Evolutionary conservation across 192 early-diverging fungal genomes (phyloP).

Genomic region (Rhizophagus prolifer): DNA sequence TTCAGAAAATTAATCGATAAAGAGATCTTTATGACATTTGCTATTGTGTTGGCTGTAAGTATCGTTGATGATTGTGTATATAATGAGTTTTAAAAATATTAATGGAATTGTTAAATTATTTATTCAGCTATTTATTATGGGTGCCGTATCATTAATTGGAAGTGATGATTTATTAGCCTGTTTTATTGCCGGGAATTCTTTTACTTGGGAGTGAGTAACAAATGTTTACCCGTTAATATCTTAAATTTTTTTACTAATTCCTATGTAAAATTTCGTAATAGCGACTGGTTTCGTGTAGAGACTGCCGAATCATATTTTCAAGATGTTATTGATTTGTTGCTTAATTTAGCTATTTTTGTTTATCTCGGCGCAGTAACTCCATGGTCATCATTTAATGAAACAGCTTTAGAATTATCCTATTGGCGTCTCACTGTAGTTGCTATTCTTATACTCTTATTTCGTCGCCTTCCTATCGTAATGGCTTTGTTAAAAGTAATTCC

Average conservation of each 20-base stretch:
- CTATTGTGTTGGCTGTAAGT: slow-evolving; percentile 65
- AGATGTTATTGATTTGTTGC: slow-evolving; percentile 78
- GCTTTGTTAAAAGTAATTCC: slow-evolving; percentile 61
- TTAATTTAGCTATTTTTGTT: slow-evolving; percentile 87
- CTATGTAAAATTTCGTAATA: not conserved
- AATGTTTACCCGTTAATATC: not conserved
- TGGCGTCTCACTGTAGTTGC: slow-evolving; percentile 65
- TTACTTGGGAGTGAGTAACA: slow-evolving; percentile 68
- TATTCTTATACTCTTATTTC: slow-evolving; percentile 60
- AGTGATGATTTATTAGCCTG: slow-evolving; percentile 66
- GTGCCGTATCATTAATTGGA: slow-evolving; percentile 61
- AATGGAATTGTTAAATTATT: not conserved
- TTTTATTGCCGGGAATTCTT: slow-evolving; percentile 68
- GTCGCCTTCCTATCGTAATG: slow-evolving; percentile 70
- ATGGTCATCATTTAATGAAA: slow-evolving; percentile 62
- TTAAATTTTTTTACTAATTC: not conserved
- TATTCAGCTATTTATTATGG: slow-evolving; percentile 44
- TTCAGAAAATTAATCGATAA: slow-evolving; percentile 66
- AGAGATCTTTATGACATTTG: slow-evolving; percentile 70
- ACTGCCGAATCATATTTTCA: slow-evolving; percentile 75
- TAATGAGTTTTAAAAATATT: not conserved
- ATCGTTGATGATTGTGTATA: not conserved
- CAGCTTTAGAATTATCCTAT: slow-evolving; percentile 45
- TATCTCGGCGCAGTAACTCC: slow-evolving; percentile 83
- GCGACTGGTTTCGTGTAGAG: slow-evolving; percentile 82